Conservation (phyloP, 192 early-diverging fungal genomes). For the Coemansia sp. region DNA sequence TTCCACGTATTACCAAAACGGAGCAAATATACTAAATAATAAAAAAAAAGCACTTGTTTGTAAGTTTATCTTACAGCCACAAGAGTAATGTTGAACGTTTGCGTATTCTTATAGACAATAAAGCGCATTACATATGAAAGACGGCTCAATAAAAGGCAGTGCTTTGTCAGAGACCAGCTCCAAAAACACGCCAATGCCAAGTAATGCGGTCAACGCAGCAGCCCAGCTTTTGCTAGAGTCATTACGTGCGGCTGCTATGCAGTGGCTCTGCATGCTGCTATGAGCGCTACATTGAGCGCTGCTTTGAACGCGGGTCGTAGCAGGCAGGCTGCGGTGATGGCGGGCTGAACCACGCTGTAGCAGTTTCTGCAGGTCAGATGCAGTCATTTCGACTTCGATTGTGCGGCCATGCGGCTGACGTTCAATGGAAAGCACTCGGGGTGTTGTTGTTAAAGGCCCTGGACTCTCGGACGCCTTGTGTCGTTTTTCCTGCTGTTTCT, state of each 20-base stretch:
- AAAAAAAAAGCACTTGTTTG: too few relatives aligned
- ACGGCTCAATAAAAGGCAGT: too few relatives aligned
- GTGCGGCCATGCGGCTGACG: constrained; percentile 11
- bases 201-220: background rate
- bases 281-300: too few relatives aligned
- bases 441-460: background rate
- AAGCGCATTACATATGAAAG: too few relatives aligned
- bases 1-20: too few relatives aligned
- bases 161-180: background rate
- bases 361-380: constrained; percentile 9
- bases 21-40: too few relatives aligned
- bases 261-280: background rate
- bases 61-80: too few relatives aligned
- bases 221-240: background rate
- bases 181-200: background rate
- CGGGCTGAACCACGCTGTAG: constrained; percentile 1
- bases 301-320: background rate
- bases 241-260: background rate
- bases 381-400: constrained; percentile 29
- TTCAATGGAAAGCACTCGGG: constrained; percentile 7
- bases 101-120: too few relatives aligned
- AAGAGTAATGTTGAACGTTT: too few relatives aligned
- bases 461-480: background rate
- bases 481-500: background rate
- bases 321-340: background rate